Base-by-base conservation (phyloP, 1,284 basidiomycete species). In the Boletus sp. region DNA sequence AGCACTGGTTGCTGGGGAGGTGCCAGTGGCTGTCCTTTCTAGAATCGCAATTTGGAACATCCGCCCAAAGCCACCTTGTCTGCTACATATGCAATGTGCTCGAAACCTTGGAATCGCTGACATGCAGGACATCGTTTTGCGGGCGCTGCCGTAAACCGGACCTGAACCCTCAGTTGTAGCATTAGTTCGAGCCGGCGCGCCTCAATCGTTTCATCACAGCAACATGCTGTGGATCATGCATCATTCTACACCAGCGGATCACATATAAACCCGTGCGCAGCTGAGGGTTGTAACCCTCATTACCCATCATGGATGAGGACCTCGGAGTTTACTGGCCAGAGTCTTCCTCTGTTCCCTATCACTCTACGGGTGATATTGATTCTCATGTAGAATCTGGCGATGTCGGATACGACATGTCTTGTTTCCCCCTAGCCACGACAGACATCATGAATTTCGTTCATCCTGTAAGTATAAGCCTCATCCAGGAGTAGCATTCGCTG, bases 1-100 rank as follows among this genome's bases (percentile, higher is more conserved):
- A n/a, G 30, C 30, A 32, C 30, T 16, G 30, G 30, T 32, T 29
- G 1, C 13, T 13, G 13, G 20, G 16, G 1, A n/a, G n/a, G n/a
- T n/a, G n/a, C n/a, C n/a, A n/a, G n/a, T 58, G 62, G 60, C 59
- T 63, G 46, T 63, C 29, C 30, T 33, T 59, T 64, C 62, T 41
- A 58, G 61, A 61, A 65, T 3, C 19, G 1, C 32, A 5, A 34
- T 44, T 50, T 48, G 27, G 57, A 57, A 57, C 13, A 12, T 4
- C 35, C n/a, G 13, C 20, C 30, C 23, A 17, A 32, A 34, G 41
- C 49, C 41, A 49, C n/a, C n/a, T n/a, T n/a, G 43, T 38, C 19
- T 35, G 12, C 14, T n/a, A 30, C 14, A 16, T 7, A 5, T 8
- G 7, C 17, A 34, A 40, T 20, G 10, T 17, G 1, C 44, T 38